Percentiles rank a stretch among this genome's conserved stretches.
Conservation (phyloP, 495 filamentous ascomycete species). For the Hypoxylon intermedium region DNA sequence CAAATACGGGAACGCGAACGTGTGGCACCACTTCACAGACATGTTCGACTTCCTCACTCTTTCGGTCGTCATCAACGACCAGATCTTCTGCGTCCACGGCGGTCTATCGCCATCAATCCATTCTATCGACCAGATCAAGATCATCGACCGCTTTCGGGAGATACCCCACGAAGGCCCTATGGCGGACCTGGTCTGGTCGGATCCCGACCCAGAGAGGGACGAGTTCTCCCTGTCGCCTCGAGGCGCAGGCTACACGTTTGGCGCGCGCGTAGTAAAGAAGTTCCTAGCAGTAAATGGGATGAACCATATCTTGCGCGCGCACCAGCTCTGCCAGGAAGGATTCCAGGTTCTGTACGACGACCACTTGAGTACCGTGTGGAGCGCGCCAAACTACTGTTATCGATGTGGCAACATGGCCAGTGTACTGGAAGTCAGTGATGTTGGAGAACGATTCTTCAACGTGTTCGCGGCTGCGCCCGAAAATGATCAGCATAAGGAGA, state of each 20-base stretch:
- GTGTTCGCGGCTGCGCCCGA: slow-evolving; percentile 97
- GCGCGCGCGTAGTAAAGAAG: slow-evolving; percentile 95
- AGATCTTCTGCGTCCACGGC: slow-evolving; percentile 98
- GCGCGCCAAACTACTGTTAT: slow-evolving; percentile 96
- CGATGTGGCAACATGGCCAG: slow-evolving; percentile 96
- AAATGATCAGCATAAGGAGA: slow-evolving; percentile 88
- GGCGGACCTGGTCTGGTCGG: slow-evolving; percentile 99
- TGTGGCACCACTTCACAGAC: slow-evolving; percentile 99
- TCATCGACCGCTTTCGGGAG: slow-evolving; percentile 97
- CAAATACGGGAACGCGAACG: slow-evolving; percentile 97
- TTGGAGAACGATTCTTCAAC: slow-evolving; percentile 91
- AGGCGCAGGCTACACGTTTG: slow-evolving; percentile 96
- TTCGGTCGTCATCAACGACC: slow-evolving; percentile 96
- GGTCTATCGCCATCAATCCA: slow-evolving; percentile 94
- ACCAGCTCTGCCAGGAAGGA: slow-evolving; percentile 97
- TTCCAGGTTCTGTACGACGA: slow-evolving; percentile 97
- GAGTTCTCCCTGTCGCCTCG: slow-evolving; percentile 94
- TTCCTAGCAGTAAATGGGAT: slow-evolving; percentile 96
- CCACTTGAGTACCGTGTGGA: slow-evolving; percentile 94
- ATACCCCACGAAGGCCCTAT: slow-evolving; percentile 98
- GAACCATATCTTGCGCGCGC: slow-evolving; percentile 94
- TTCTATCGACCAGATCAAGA: slow-evolving; percentile 98
- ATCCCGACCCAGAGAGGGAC: slow-evolving; percentile 93
- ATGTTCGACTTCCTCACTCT: slow-evolving; percentile 99
- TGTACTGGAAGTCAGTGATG: slow-evolving; percentile 92